A percentile compares a stretch with the other conserved stretches of the same genome.
These are phyloP conservation scores for cucumber (Cucumis sativus) DNA, from an alignment of 306 rosid species.

Conservation along the genomic window DNA sequence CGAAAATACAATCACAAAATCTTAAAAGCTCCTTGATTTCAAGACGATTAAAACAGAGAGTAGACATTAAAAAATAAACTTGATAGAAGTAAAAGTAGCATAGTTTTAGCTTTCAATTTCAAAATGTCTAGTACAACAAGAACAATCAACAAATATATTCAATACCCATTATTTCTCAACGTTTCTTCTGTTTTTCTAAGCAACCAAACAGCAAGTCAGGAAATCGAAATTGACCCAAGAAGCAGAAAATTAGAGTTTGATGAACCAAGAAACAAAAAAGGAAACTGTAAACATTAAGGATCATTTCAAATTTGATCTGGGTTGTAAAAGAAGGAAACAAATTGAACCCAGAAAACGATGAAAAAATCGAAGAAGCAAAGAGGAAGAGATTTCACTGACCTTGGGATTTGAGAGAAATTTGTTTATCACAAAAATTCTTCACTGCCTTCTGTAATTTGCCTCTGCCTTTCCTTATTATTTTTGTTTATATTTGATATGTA, in stretches of 20 bases:
- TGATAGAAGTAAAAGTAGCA: slow-evolving; percentile 22
- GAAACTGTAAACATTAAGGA: slow-evolving; percentile 3
- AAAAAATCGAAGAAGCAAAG: slow-evolving; percentile 18
- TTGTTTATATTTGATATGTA: slow-evolving; percentile 25
- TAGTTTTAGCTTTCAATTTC: slow-evolving; percentile 17
- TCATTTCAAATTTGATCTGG: slow-evolving; percentile 18
- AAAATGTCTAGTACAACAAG: slow-evolving; percentile 9
- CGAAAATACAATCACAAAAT: slow-evolving; percentile 11
- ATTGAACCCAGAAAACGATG: slow-evolving; percentile 15
- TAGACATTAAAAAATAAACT: slow-evolving; percentile 41
- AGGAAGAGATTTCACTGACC: slow-evolving; percentile 64
- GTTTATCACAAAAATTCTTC: slow-evolving; percentile 33
- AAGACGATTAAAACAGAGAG: slow-evolving; percentile 5
- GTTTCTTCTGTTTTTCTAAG: slow-evolving; percentile 36
- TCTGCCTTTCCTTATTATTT: slow-evolving; percentile 14
- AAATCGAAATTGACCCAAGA: slow-evolving; percentile 17
- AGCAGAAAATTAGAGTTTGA: slow-evolving; percentile 20
- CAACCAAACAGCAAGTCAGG: slow-evolving; percentile 33
- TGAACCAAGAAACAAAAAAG: slow-evolving; percentile 14
- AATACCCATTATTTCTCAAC: not conserved
- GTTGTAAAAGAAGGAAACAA: not conserved
- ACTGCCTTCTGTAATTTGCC: slow-evolving; percentile 30
- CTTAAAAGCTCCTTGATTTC: not conserved
- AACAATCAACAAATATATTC: slow-evolving; percentile 7
- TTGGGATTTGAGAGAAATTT: slow-evolving; percentile 46